Evolutionary conservation across 148 eudicot genomes (phyloP), one percentile per base, ranked within the genome.

Genomic region (Spergularia marina): DNA sequence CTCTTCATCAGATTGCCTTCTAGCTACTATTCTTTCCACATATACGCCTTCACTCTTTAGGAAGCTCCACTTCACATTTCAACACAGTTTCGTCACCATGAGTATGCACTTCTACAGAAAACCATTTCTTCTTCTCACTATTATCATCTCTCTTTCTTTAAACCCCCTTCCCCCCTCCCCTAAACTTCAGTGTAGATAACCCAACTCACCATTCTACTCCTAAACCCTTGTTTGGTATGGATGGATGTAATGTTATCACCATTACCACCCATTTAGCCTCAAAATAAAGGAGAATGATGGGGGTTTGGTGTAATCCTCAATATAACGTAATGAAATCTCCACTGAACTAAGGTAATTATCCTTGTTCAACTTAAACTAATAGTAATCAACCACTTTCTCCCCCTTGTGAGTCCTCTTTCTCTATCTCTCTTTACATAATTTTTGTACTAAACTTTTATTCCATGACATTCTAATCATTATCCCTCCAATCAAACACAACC

Each of bases 201-300:
- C 41, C 69, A 40, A 16, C 25, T 41, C 53, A 65, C 53, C 69
- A 65, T 65, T 23, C 52, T 65, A 65, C 69, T 39, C 12, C n/a
- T 21, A 58, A 58, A 10, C 3, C 25, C 53, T 0, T 59, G 36
- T 8, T 14, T 16, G 17, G 3, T 53, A 54, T 30, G 36, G 36
- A 30, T 30, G 36, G 36, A 30, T 30, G 36, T 30, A 30, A 30
- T 30, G 36, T 30, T 0, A 30, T 30, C 36, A 30, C 36, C 36
- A 30, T 30, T 30, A 30, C 3, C 36, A 30, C 36, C 36, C 2
- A 30, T 30, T 30, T 3, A 30, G 36, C 17, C n/a, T 14, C 11
- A 55, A 17, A 12, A 12, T 55, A 55, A 55, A 55, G 3, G 15
- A 55, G 58, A 55, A 4, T 17, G n/a, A 14, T 0, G 12, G 1